Conservation (phyloP, 257 asterid genomes). For the Salvia hispanica region DNA sequence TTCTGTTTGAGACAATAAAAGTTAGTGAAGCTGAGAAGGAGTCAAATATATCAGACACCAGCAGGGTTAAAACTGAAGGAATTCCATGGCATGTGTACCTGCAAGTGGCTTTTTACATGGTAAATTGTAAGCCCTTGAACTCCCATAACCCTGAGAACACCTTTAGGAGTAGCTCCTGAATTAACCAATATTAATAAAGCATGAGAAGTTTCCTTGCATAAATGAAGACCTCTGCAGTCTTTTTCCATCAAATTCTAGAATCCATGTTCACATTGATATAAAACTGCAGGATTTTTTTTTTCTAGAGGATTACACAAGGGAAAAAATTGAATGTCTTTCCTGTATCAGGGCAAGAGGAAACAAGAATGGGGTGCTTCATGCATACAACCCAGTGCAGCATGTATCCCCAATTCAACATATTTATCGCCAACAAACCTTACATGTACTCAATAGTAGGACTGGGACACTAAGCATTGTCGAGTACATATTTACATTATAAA, state of each 20-base stretch:
- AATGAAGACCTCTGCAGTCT: slow-evolving; percentile 18
- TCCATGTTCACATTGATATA: neutral
- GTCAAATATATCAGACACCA: slow-evolving; percentile 25
- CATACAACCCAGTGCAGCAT: neutral
- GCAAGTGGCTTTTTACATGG: slow-evolving; percentile 98
- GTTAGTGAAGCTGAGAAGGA: slow-evolving; percentile 29
- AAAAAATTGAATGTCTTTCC: slow-evolving; percentile 13
- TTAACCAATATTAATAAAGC: neutral
- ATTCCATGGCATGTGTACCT: slow-evolving; percentile 51
- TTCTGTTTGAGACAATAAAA: slow-evolving; percentile 56
- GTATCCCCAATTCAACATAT: neutral
- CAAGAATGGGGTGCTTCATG: slow-evolving; percentile 26
- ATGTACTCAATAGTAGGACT: neutral
- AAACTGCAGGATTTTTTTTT: slow-evolving; percentile 11
- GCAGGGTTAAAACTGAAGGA: slow-evolving; percentile 10
- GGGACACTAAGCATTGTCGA: neutral
- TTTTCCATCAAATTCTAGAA: slow-evolving; percentile 8
- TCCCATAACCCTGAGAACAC: slow-evolving; percentile 98
- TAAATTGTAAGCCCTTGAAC: slow-evolving; percentile 94
- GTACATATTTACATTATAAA: slow-evolving; percentile 12
- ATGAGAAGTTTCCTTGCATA: slow-evolving; percentile 23
- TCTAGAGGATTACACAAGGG: slow-evolving; percentile 9
- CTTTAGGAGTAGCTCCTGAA: slow-evolving; percentile 99
- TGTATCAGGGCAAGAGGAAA: neutral
- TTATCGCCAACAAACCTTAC: neutral